A percentile compares a stretch with the other conserved stretches of the same genome.
Conservation (phyloP, 1,284 basidiomycete genomes). For the Entoloma clypeatum region DNA sequence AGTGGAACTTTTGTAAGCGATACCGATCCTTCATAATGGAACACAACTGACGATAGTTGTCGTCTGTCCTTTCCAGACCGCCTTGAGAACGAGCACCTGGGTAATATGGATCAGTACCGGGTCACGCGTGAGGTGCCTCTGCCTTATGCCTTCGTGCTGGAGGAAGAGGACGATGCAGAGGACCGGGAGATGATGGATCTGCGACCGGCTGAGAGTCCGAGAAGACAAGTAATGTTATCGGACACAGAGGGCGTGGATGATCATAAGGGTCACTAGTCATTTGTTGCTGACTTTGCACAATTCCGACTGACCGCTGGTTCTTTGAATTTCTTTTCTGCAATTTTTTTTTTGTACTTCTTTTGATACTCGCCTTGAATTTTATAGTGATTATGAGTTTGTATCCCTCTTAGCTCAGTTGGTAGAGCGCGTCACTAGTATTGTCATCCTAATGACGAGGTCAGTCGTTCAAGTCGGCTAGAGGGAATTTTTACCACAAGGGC, state of each 20-base stretch:
- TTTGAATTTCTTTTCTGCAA: too few species aligned
- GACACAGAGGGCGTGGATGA: too few species aligned
- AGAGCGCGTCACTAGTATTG: conserved; percentile 3
- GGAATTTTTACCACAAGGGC: background rate
- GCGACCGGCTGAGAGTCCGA: too few species aligned
- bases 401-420: conserved; percentile 11
- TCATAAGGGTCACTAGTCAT: too few species aligned
- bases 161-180: conserved; percentile 35
- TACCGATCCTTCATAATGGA: background rate
- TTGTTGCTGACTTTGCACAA: too few species aligned
- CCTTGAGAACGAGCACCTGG: conserved; percentile 84
- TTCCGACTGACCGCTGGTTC: too few species aligned
- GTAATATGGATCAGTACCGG: conserved; percentile 84
- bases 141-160: conserved; percentile 67
- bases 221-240: too few species aligned
- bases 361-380: too few species aligned
- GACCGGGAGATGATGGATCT: conserved; percentile 37
- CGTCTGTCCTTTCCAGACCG: conserved; percentile 45
- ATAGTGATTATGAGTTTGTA: too few species aligned
- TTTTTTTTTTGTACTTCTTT: too few species aligned
- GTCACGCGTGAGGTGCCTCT: conserved; percentile 75
- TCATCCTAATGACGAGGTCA: conserved; percentile 28
- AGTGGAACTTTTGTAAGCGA: conserved; percentile 87
- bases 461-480: conserved; percentile 32
- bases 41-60: background rate